Evolutionary conservation across 495 filamentous ascomycete species (phyloP).

Genomic region (Talaromyces wortmannii): DNA sequence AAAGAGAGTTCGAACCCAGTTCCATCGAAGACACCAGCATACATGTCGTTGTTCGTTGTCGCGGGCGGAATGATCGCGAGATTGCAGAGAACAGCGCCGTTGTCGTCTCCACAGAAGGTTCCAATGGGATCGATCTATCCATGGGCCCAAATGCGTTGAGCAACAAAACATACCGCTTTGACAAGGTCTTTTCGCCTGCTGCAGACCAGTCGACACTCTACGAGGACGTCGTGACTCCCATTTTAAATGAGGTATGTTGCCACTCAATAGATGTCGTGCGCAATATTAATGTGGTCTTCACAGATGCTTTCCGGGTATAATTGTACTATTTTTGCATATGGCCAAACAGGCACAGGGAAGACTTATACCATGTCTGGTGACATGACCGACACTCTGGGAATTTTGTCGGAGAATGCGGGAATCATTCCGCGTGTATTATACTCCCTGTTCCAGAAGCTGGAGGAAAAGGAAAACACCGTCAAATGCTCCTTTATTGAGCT

Average conservation of each 20-base stretch:
- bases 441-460: conserved; percentile 76
- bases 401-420: conserved; percentile 83
- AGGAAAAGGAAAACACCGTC: conserved; percentile 80
- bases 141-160: conserved; percentile 90
- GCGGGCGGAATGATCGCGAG: conserved; percentile 87
- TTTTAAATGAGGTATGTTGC: conserved; percentile 75
- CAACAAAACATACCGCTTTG: conserved; percentile 95
- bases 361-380: conserved; percentile 99
- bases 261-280: not conserved
- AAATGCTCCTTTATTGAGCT: conserved; percentile 98
- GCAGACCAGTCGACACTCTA: conserved; percentile 90
- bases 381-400: conserved; percentile 78
- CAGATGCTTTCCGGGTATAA: conserved; percentile 96
- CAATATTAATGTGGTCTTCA: not conserved
- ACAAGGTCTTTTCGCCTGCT: conserved; percentile 93
- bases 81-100: conserved; percentile 89
- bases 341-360: conserved; percentile 95
- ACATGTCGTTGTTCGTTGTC: conserved; percentile 91
- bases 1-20: conserved; percentile 71
- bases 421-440: conserved; percentile 90
- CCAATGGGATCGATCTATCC: conserved; percentile 79
- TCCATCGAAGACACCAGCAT: conserved; percentile 85
- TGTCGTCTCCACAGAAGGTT: conserved; percentile 78
- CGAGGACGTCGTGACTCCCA: conserved; percentile 87
- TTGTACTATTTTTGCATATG: conserved; percentile 98